Evolutionary conservation across 768 basidiomycete genomes (phyloP), one percentile per base, ranked within the genome.

Genomic region (Amanita pseudoporphyria): DNA sequence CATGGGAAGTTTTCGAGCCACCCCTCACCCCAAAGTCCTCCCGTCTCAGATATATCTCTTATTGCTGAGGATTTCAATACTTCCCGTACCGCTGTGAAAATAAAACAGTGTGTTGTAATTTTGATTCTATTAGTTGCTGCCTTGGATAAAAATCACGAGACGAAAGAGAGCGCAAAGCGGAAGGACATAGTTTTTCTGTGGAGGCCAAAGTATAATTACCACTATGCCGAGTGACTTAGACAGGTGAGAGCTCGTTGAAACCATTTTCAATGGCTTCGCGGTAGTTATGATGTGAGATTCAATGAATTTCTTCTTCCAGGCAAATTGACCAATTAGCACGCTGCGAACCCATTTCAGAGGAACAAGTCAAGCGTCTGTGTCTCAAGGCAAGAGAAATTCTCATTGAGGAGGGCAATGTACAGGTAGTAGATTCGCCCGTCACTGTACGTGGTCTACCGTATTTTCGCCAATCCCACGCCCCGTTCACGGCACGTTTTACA

Each of bases 351-450:
- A 94, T 99, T 59, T 88, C 92, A 22, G 95, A 99, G 66, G 87
- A 90, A 52, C 84, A 95, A 58, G 96, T 99, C 56, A 97, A 96
- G 63, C 77, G 87, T 57, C 76, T 99, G 6, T 99, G 95, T 68
- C 72, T 93, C 58, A 97, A 96, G 62, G 96, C 96, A 21, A 78
- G 93, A 51, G 96, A 98, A 69, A 94, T 97, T 50, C 72, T 97
- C 28, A 90, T 97, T 58, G 95, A 98, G 67, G 95, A 98, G 67
- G 95, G 87, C 2, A 99, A 99, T 63, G 93, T 99, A 1, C 94
- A 97, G 64, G 80, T 84, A 56, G 87, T 98, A 30, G 94, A 97
- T 69, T 84, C 92, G 39, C 95, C 95, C 12, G 93, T 97, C 12
- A 97, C 95, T 58, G 93, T 84, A 69, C 68, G 81, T 70, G 59